Evolutionary conservation across 441 rosid genomes (phyloP).

Genomic region (Omphalea diandra): DNA sequence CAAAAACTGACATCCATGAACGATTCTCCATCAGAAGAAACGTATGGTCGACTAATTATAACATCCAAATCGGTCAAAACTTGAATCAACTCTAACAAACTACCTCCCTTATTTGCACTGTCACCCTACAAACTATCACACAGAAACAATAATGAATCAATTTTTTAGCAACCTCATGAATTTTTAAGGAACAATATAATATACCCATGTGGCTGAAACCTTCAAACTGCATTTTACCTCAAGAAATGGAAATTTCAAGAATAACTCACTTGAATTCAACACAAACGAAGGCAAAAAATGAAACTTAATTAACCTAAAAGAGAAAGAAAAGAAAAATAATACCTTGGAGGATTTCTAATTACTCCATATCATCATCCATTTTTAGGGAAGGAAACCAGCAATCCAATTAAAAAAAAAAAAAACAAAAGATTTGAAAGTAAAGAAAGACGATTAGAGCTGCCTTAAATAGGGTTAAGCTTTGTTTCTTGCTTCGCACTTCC

Average conservation of each 20-base stretch:
- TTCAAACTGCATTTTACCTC: constrained; percentile 10
- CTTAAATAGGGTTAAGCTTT: constrained; percentile 8
- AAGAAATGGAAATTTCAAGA: constrained; percentile 20
- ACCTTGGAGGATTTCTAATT: constrained; percentile 73
- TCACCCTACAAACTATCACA: constrained; percentile 51
- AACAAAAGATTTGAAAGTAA: too few species aligned
- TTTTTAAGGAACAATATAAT: constrained; percentile 20
- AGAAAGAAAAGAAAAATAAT: not conserved
- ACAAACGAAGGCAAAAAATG: not conserved
- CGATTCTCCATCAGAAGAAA: constrained; percentile 87
- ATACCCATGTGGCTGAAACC: constrained; percentile 3
- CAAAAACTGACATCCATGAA: constrained; percentile 75
- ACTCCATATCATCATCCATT: constrained; percentile 62
- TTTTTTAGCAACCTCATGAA: constrained; percentile 1
- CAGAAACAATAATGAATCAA: constrained; percentile 12
- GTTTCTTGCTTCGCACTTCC: constrained; percentile 1
- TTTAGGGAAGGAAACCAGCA: constrained; percentile 51
- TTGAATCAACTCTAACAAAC: constrained; percentile 80
- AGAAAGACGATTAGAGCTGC: not conserved
- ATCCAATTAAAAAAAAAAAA: constrained; percentile 46
- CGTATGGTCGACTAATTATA: constrained; percentile 68
- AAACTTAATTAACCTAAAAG: not conserved
- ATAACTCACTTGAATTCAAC: constrained; percentile 24
- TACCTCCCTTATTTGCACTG: constrained; percentile 77
- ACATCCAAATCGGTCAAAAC: constrained; percentile 76